A percentile compares a stretch with the other conserved stretches of the same genome.
phyloP scores from a whole-genome alignment of 2,329 filamentous ascomycete species.

The Nemania abortiva region DNA sequence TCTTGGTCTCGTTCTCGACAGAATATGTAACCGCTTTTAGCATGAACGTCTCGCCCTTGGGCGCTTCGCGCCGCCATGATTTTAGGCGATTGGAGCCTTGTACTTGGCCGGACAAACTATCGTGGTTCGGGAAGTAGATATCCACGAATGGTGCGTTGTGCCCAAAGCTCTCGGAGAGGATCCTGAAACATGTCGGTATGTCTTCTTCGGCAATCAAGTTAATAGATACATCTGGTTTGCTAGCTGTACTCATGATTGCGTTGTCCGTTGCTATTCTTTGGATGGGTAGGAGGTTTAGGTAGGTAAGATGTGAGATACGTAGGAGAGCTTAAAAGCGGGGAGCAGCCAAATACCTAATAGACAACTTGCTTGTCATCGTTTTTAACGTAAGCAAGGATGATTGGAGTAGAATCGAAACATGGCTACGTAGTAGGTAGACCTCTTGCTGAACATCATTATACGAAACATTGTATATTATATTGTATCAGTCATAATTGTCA shows the following conservation, averaged over 20 bases:
- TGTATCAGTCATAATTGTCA: background rate
- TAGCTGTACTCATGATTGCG: background rate
- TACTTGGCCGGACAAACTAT: conserved; percentile 37
- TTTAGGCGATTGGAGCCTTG: conserved; percentile 39
- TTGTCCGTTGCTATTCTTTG: background rate
- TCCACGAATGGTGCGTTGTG: conserved; percentile 45
- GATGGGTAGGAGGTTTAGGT: too few species aligned
- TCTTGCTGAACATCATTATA: background rate
- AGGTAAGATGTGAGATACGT: too few species aligned
- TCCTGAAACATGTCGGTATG: conserved; percentile 41
- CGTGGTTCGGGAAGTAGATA: conserved; percentile 44
- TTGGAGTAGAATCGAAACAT: background rate
- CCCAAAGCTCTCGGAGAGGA: conserved; percentile 43
- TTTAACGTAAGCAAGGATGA: background rate
- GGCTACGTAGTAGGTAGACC: background rate
- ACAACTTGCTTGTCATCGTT: background rate
- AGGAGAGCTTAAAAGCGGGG: background rate
- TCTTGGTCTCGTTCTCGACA: background rate
- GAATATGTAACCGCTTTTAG: conserved; percentile 40
- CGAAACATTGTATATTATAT: background rate
- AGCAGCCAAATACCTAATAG: too few species aligned
- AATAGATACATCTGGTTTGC: conserved; percentile 25
- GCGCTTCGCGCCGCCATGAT: conserved; percentile 36
- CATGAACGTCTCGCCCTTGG: conserved; percentile 33
- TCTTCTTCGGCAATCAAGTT: conserved; percentile 38